Evolutionary conservation across 148 eudicot genomes (phyloP).

Genomic region (Arbutus unedo): DNA sequence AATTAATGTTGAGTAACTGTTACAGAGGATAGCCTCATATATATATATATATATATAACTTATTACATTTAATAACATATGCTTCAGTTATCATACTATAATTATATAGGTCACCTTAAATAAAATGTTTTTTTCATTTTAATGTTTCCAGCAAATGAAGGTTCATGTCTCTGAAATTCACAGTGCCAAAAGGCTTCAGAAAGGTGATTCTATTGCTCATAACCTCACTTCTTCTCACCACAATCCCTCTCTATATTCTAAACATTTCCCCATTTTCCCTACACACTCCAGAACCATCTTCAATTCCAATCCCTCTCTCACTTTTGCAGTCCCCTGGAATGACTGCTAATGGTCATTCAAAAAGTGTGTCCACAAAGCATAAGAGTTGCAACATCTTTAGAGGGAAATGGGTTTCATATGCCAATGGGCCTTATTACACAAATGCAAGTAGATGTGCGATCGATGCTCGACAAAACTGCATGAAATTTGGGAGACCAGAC

Average conservation of each 20-base stretch:
- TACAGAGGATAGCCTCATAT: not conserved
- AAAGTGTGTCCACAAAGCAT: not conserved
- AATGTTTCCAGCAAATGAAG: constrained; percentile 10
- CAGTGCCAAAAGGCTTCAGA: constrained; percentile 1
- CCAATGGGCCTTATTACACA: constrained; percentile 18
- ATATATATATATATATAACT: not conserved
- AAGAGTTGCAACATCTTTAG: constrained; percentile 13
- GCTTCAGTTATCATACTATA: not conserved
- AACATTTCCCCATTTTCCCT: not conserved
- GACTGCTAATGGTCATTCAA: not conserved
- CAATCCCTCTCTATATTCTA: not conserved
- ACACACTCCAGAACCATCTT: not conserved
- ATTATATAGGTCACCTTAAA: not conserved
- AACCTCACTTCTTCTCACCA: constrained; percentile 10
- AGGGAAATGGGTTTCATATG: constrained; percentile 21
- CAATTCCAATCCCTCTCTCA: constrained; percentile 7
- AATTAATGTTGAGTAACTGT: not conserved
- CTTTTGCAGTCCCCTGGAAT: not conserved
- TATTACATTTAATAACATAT: not conserved
- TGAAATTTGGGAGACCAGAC: constrained; percentile 41
- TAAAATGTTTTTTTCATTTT: not conserved
- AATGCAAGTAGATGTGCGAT: constrained; percentile 11
- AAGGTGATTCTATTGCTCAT: not conserved
- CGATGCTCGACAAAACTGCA: constrained; percentile 24
- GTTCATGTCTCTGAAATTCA: not conserved